A percentile compares a stretch with the other conserved stretches of the same genome.
phyloP scores from a whole-genome alignment of 2,329 filamentous ascomycete species.

The Epicoccum sorghinum region DNA sequence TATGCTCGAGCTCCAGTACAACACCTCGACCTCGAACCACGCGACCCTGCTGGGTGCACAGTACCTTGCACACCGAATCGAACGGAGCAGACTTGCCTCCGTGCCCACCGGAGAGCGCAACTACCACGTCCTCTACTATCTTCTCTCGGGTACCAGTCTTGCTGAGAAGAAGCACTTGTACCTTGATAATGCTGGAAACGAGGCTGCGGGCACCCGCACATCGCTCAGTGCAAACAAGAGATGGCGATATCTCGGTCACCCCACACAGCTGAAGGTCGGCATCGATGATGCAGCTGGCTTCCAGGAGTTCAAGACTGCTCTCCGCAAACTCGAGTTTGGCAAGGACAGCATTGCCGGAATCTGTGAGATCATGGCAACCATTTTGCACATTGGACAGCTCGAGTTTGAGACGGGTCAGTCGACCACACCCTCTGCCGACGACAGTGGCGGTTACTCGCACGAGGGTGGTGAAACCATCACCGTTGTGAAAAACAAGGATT shows the following conservation, averaged over 20 bases:
- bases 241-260: conserved; percentile 96
- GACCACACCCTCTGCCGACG: conserved; percentile 80
- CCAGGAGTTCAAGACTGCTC: conserved; percentile 94
- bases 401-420: conserved; percentile 85
- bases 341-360: conserved; percentile 94
- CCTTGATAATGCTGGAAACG: conserved; percentile 60
- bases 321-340: conserved; percentile 93
- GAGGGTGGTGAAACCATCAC: conserved; percentile 89
- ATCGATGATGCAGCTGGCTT: conserved; percentile 97
- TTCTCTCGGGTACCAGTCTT: conserved; percentile 86
- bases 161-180: conserved; percentile 89
- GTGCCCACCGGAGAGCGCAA: conserved; percentile 96
- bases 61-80: conserved; percentile 88
- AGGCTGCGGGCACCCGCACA: conserved; percentile 58
- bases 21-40: conserved; percentile 81
- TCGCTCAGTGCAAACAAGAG: conserved; percentile 71
- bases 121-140: conserved; percentile 95
- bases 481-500: conserved; percentile 91
- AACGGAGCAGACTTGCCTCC: conserved; percentile 86
- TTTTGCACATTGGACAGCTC: conserved; percentile 96
- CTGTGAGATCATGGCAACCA: conserved; percentile 90
- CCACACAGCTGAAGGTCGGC: conserved; percentile 94
- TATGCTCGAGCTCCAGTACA: conserved; percentile 96
- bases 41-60: conserved; percentile 93
- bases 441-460: conserved; percentile 95